Conservation (phyloP, 768 basidiomycete species). For the Boletales sp. region DNA sequence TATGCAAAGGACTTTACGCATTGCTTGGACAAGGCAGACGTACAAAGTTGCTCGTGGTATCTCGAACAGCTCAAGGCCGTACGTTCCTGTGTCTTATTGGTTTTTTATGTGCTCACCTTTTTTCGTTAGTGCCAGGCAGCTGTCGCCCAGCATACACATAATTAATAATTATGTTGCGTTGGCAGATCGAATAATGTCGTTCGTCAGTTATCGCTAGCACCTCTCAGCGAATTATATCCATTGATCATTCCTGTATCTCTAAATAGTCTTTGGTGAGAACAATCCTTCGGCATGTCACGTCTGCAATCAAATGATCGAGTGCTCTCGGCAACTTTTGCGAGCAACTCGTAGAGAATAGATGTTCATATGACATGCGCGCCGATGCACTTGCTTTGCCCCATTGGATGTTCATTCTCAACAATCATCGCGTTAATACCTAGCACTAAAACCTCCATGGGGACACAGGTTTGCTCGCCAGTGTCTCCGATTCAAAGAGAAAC, state of each 20-base stretch:
- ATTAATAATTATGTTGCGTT: conserved; percentile 2
- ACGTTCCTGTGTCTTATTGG: conserved; percentile 28
- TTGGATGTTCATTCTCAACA: too few relatives aligned
- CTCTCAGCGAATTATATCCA: conserved; percentile 1
- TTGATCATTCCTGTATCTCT: background rate
- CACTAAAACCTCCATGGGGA: too few relatives aligned
- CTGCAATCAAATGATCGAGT: background rate
- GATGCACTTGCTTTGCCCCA: too few relatives aligned
- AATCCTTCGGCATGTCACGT: background rate
- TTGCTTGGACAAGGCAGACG: conserved; percentile 79
- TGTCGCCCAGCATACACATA: conserved; percentile 52
- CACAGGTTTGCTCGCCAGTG: too few relatives aligned
- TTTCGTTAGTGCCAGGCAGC: conserved; percentile 66
- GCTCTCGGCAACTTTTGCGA: background rate
- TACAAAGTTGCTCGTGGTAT: conserved; percentile 80
- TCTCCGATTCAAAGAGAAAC: too few relatives aligned
- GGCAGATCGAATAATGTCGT: conserved; percentile 3
- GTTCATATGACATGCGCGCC: too few relatives aligned
- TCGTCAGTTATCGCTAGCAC: conserved; percentile 2
- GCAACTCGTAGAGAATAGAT: too few relatives aligned
- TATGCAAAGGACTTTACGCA: conserved; percentile 88
- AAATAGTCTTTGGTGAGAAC: background rate
- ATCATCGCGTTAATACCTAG: too few relatives aligned
- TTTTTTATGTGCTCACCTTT: conserved; percentile 6
- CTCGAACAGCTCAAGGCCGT: conserved; percentile 87